These are phyloP conservation scores for Trichoderma gracile DNA, from an alignment of 2,329 filamentous ascomycete genomes.

Conservation along the genomic window DNA sequence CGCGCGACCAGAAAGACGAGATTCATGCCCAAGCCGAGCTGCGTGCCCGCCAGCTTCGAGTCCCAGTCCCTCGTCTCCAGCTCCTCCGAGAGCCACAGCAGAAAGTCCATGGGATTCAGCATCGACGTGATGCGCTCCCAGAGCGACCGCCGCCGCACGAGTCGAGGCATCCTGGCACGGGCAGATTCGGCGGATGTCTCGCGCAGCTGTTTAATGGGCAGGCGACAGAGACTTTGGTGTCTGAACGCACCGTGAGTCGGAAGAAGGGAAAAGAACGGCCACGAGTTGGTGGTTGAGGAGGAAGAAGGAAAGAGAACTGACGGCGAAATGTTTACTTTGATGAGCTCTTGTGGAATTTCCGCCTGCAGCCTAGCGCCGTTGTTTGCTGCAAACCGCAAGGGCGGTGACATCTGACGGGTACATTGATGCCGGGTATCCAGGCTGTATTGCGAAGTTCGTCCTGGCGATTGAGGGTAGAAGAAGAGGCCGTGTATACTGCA, in stretches of 20 bases:
- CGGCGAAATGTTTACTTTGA: constrained; percentile 27
- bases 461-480: no score
- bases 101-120: constrained; percentile 84
- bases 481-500: no score
- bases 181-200: not conserved
- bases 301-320: constrained; percentile 5
- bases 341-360: constrained; percentile 13
- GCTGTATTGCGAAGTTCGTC: not conserved
- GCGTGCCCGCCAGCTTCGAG: constrained; percentile 72
- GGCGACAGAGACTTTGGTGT: not conserved
- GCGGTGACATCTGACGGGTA: constrained; percentile 15
- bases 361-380: constrained; percentile 10
- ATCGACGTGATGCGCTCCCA: constrained; percentile 75
- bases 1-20: constrained; percentile 78
- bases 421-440: not conserved
- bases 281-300: not conserved
- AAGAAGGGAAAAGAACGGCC: not conserved
- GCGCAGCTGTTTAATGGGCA: not conserved
- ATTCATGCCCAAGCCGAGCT: constrained; percentile 76
- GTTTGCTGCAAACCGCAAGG: not conserved
- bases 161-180: constrained; percentile 58
- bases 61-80: constrained; percentile 91
- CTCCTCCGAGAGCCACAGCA: constrained; percentile 90
- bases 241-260: not conserved
- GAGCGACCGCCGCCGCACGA: constrained; percentile 80